Evolutionary conservation across 495 filamentous ascomycete species (phyloP).

Genomic region (Choiromyces venosus): DNA sequence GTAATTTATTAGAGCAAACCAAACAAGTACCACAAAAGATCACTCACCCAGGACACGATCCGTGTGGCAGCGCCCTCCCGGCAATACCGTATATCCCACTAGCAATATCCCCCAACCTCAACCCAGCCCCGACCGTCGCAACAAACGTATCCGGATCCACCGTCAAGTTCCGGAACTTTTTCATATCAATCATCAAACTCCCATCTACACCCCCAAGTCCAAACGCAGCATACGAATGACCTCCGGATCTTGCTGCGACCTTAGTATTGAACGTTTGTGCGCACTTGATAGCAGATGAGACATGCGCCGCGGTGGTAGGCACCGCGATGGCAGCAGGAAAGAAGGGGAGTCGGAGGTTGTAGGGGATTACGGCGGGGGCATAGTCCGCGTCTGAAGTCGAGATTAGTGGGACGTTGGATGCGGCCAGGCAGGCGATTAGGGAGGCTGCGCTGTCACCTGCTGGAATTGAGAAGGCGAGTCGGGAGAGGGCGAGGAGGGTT

Average conservation of each 20-base stretch:
- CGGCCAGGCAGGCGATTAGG: slow-evolving; percentile 17
- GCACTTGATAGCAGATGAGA: slow-evolving; percentile 32
- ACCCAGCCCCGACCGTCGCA: slow-evolving; percentile 63
- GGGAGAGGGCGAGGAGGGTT: slow-evolving; percentile 18
- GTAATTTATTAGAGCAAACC: not conserved
- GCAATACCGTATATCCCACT: slow-evolving; percentile 56
- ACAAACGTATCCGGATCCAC: slow-evolving; percentile 53
- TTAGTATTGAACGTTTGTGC: slow-evolving; percentile 42
- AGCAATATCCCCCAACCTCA: slow-evolving; percentile 57
- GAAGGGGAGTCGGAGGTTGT: slow-evolving; percentile 60
- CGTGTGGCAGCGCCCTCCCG: slow-evolving; percentile 49
- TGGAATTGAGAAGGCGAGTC: slow-evolving; percentile 21
- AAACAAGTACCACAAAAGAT: slow-evolving; percentile 7
- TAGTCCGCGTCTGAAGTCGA: slow-evolving; percentile 13
- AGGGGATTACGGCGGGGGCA: slow-evolving; percentile 43
- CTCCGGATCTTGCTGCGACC: slow-evolving; percentile 65
- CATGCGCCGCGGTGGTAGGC: slow-evolving; percentile 48
- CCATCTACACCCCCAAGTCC: slow-evolving; percentile 52
- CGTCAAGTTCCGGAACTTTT: slow-evolving; percentile 48
- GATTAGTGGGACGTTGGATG: slow-evolving; percentile 18
- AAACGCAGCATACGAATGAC: slow-evolving; percentile 65
- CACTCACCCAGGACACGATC: slow-evolving; percentile 35
- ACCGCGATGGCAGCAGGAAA: slow-evolving; percentile 58
- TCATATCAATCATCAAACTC: slow-evolving; percentile 55
- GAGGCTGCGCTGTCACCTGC: not conserved